Conservation (phyloP, 2,329 filamentous ascomycete genomes). For the Fusarium newnesense region DNA sequence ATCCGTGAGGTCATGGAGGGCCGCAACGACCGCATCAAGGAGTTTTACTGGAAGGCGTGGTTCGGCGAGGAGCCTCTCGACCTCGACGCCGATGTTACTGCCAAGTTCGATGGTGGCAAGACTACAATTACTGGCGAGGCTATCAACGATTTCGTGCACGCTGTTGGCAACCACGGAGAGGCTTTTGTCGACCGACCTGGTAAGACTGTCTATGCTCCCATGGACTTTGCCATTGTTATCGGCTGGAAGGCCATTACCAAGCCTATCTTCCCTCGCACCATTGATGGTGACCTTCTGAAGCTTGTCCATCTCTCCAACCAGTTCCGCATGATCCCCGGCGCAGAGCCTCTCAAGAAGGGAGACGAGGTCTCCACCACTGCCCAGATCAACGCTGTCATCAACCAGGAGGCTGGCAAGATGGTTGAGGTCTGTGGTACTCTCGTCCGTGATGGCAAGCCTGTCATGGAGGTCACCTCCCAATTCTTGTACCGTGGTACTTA, state of each 20-base stretch:
- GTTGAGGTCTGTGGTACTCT: conserved; percentile 99
- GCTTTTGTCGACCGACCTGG: conserved; percentile 96
- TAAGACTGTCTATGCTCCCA: conserved; percentile 93
- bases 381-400: conserved; percentile 96
- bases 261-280: conserved; percentile 96
- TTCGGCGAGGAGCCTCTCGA: conserved; percentile 88
- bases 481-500: conserved; percentile 96
- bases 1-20: conserved; percentile 96
- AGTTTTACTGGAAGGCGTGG: conserved; percentile 99
- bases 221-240: conserved; percentile 99
- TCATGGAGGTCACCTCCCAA: conserved; percentile 99
- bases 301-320: conserved; percentile 96
- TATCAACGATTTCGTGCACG: conserved; percentile 99
- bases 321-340: conserved; percentile 98
- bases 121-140: conserved; percentile 88
- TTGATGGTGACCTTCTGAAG: conserved; percentile 95
- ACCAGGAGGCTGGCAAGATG: conserved; percentile 99
- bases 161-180: conserved; percentile 96
- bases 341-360: conserved; percentile 93
- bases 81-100: conserved; percentile 85
- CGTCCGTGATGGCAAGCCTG: conserved; percentile 79
- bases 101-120: conserved; percentile 89
- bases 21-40: conserved; percentile 98
- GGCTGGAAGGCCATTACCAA: conserved; percentile 99
- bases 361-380: conserved; percentile 93